phyloP scores from a whole-genome alignment of 805 yeast species.

The Kodamaea jinghongensis region DNA sequence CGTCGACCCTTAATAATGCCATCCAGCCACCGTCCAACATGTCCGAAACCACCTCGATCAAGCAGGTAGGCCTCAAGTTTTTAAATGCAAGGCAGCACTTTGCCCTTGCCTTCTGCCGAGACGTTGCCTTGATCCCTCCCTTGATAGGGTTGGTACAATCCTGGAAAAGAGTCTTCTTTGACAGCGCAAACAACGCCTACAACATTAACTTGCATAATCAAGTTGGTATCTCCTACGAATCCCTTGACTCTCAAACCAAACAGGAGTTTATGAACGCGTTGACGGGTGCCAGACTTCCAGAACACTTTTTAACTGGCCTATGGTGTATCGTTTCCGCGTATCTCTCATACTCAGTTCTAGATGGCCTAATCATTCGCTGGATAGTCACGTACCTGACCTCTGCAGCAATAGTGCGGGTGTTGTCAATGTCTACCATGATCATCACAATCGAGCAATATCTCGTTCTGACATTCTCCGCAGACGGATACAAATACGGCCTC shows the following conservation, averaged over 20 bases:
- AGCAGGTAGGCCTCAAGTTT: slow-evolving; percentile 65
- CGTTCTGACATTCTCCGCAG: slow-evolving; percentile 60
- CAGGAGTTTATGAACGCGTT: slow-evolving; percentile 18
- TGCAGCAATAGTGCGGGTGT: slow-evolving; percentile 85
- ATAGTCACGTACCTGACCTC: slow-evolving; percentile 83
- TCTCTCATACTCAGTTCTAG: slow-evolving; percentile 77
- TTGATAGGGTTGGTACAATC: slow-evolving; percentile 51
- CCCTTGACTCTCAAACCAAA: not conserved
- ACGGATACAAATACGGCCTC: slow-evolving; percentile 67
- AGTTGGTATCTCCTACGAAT: slow-evolving; percentile 4
- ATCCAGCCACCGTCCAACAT: slow-evolving; percentile 2
- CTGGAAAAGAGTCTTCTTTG: slow-evolving; percentile 34
- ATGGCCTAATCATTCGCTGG: slow-evolving; percentile 91
- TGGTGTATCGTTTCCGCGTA: slow-evolving; percentile 93
- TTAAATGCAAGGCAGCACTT: slow-evolving; percentile 75
- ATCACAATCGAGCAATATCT: slow-evolving; percentile 68
- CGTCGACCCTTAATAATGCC: slow-evolving; percentile 3
- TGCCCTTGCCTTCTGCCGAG: slow-evolving; percentile 73
- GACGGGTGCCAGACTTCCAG: slow-evolving; percentile 68
- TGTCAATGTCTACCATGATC: slow-evolving; percentile 75
- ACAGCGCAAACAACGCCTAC: slow-evolving; percentile 6
- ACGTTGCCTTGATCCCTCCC: slow-evolving; percentile 71
- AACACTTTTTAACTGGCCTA: slow-evolving; percentile 76
- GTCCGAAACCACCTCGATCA: slow-evolving; percentile 30
- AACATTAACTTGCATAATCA: slow-evolving; percentile 9